A percentile compares a stretch with the other conserved stretches of the same genome.
phyloP scores from a whole-genome alignment of 1,139 yeast species.

The Ogataea hybrid region DNA sequence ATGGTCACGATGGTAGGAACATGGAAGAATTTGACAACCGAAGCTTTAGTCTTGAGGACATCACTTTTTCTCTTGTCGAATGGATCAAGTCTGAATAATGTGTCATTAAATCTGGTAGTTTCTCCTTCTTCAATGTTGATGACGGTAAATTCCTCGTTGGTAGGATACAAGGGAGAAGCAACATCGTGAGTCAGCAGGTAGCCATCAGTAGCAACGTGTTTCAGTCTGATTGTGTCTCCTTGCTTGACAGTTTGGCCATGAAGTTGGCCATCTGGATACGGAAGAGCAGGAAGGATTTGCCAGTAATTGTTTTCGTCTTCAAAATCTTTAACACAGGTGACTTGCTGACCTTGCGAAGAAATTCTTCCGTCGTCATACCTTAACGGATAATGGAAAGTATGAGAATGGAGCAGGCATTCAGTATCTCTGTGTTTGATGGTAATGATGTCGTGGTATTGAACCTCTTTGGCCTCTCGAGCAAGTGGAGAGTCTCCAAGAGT shows the following conservation, averaged over 20 bases:
- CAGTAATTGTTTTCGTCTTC: constrained; percentile 75
- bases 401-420: constrained; percentile 78
- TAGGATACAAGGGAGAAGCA: constrained; percentile 89
- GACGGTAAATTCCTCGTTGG: constrained; percentile 89
- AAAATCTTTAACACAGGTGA: constrained; percentile 51
- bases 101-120: constrained; percentile 63
- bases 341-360: constrained; percentile 94
- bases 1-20: constrained; percentile 86
- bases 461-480: constrained; percentile 66
- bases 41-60: constrained; percentile 64
- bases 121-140: constrained; percentile 57
- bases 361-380: constrained; percentile 96
- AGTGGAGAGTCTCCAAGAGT: constrained; percentile 80
- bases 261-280: constrained; percentile 35
- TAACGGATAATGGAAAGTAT: constrained; percentile 68
- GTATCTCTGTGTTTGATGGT: constrained; percentile 80
- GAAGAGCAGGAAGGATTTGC: constrained; percentile 73
- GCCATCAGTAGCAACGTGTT: constrained; percentile 79
- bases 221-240: constrained; percentile 73
- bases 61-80: constrained; percentile 51
- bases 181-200: constrained; percentile 89
- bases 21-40: constrained; percentile 70
- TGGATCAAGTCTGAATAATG: constrained; percentile 74
- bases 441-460: constrained; percentile 72
- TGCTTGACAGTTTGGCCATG: constrained; percentile 43